Evolutionary conservation across 768 basidiomycete species (phyloP).

Genomic region (Xerocomus potaroensis): DNA sequence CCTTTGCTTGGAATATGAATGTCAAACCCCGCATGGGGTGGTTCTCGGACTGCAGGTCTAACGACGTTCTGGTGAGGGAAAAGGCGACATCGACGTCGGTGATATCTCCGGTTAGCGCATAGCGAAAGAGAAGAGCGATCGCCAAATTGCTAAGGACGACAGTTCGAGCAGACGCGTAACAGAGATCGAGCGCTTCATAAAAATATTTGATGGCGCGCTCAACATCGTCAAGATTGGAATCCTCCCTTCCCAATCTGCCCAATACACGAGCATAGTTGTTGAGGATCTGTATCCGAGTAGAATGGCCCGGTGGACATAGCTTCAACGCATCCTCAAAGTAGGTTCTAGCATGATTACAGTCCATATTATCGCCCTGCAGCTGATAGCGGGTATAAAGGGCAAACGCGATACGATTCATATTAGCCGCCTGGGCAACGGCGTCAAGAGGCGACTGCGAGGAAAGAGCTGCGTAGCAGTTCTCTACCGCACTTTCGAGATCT

Average conservation of each 20-base stretch:
- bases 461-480: slow-evolving; percentile 10
- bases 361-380: slow-evolving; percentile 13
- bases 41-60: slow-evolving; percentile 10
- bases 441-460: slow-evolving; percentile 4
- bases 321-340: slow-evolving; percentile 12
- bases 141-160: slow-evolving; percentile 10
- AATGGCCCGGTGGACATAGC: slow-evolving; percentile 5
- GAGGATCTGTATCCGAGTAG: slow-evolving; percentile 5
- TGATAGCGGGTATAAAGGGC: slow-evolving; percentile 21
- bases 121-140: slow-evolving; percentile 5
- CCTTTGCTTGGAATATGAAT: slow-evolving; percentile 19
- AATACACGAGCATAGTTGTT: slow-evolving; percentile 12
- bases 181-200: slow-evolving; percentile 16
- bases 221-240: slow-evolving; percentile 5
- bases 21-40: slow-evolving; percentile 13
- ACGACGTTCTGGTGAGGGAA: slow-evolving; percentile 7
- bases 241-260: slow-evolving; percentile 8
- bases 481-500: slow-evolving; percentile 26
- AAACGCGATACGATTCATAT: slow-evolving; percentile 12
- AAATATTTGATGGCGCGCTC: slow-evolving; percentile 15
- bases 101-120: background rate
- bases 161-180: slow-evolving; percentile 8
- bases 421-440: background rate
- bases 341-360: slow-evolving; percentile 17
- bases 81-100: slow-evolving; percentile 24